These are phyloP conservation scores for Trichoderma reesei DNA, from an alignment of 495 filamentous ascomycete species.

Conservation along the genomic window DNA sequence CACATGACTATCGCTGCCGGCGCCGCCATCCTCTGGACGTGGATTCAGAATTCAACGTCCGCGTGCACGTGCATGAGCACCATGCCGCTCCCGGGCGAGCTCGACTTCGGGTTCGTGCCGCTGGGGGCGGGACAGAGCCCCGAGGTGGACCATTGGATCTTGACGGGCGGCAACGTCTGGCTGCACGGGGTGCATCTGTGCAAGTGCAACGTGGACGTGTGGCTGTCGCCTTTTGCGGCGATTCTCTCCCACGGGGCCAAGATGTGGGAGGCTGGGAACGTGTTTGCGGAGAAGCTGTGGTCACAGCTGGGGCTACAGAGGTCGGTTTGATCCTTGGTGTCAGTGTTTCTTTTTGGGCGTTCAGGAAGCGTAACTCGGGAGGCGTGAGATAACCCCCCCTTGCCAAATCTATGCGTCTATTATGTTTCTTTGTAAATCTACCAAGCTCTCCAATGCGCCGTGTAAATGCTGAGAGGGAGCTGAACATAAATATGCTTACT, in stretches of 20 bases:
- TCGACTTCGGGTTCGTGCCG: neutral
- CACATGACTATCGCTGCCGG: constrained; percentile 2
- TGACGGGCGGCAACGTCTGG: neutral
- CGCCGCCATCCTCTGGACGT: neutral
- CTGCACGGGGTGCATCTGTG: neutral
- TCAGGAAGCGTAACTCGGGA: no score
- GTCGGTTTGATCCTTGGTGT: neutral
- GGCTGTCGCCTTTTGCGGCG: neutral
- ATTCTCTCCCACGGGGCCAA: neutral
- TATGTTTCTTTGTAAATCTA: no score
- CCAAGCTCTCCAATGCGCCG: neutral
- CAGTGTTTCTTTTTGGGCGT: neutral
- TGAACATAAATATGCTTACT: no score
- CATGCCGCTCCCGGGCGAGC: neutral
- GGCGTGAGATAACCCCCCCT: no score
- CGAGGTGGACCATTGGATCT: neutral
- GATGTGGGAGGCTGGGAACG: constrained; percentile 1
- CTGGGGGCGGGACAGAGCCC: neutral
- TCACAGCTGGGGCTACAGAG: neutral
- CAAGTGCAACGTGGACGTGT: neutral
- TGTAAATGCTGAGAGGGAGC: neutral
- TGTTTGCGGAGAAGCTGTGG: constrained; percentile 5
- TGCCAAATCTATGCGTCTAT: no score
- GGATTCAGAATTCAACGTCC: neutral
- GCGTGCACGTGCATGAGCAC: neutral